phyloP scores from a whole-genome alignment of 2,329 filamentous ascomycete species.

The Curvularia verruculosa region DNA sequence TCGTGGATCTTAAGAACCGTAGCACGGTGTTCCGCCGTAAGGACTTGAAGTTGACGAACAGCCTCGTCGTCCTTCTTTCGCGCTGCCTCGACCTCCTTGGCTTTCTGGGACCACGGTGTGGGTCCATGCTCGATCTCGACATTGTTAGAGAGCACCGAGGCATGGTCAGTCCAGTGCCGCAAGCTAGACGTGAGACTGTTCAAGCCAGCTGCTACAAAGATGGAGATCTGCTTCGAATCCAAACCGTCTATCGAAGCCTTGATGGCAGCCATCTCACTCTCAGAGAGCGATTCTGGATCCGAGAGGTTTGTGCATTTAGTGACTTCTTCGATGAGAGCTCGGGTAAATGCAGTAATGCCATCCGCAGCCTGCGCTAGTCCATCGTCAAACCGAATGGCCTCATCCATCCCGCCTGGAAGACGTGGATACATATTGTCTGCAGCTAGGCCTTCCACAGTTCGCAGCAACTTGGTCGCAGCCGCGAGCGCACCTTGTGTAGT shows the following conservation, averaged over 20 bases:
- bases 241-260: constrained; percentile 13
- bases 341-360: constrained; percentile 20
- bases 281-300: constrained; percentile 10
- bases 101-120: constrained; percentile 83
- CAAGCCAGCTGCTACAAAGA: constrained; percentile 10
- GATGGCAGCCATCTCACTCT: constrained; percentile 5
- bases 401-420: constrained; percentile 28
- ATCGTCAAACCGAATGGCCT: constrained; percentile 30
- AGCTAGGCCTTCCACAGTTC: constrained; percentile 29
- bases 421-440: constrained; percentile 38
- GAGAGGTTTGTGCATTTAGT: constrained; percentile 11
- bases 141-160: constrained; percentile 53
- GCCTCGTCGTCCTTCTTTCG: constrained; percentile 81
- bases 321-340: constrained; percentile 20
- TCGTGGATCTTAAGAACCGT: constrained; percentile 69
- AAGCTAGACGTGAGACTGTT: constrained; percentile 6
- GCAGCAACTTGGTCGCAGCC: constrained; percentile 29
- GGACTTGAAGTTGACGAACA: constrained; percentile 80
- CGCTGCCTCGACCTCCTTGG: constrained; percentile 79
- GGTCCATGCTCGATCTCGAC: constrained; percentile 69
- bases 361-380: constrained; percentile 23
- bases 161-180: constrained; percentile 67
- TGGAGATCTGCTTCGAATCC: constrained; percentile 9
- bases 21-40: constrained; percentile 81
- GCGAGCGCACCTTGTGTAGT: constrained; percentile 23